Percentiles rank a stretch among this genome's conserved stretches.
phyloP scores from a whole-genome alignment of 179 eudicot genomes.

The Monotropa hypopitys region DNA sequence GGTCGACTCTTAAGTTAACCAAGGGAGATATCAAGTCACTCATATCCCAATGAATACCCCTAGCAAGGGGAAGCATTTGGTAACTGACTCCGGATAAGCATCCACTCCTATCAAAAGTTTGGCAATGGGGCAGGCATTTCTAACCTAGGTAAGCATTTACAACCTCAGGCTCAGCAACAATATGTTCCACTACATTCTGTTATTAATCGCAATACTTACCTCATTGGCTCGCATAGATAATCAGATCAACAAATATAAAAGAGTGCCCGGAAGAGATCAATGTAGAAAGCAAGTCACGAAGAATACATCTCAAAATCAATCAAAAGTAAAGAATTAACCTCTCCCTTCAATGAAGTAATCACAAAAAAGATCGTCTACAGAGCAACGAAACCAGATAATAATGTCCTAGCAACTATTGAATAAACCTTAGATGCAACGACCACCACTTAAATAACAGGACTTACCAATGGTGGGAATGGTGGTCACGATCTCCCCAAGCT shows the following conservation, averaged over 20 bases:
- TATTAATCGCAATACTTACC: not conserved
- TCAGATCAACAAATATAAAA: not conserved
- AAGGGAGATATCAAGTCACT: not conserved
- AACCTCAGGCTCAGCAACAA: not conserved
- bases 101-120: not conserved
- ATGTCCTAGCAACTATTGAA: not conserved
- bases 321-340: not conserved
- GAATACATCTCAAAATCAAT: not conserved
- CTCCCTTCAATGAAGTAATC: not conserved
- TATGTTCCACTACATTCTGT: not conserved
- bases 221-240: not conserved
- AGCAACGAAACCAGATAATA: not conserved
- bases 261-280: not conserved
- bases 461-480: conserved; percentile 90
- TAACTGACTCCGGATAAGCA: not conserved
- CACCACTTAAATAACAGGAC: conserved; percentile 6
- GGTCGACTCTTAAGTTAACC: not conserved
- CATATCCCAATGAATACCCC: not conserved
- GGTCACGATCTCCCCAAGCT: conserved; percentile 90
- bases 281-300: not conserved
- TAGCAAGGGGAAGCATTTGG: not conserved
- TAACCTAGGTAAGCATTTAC: not conserved
- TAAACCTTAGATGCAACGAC: not conserved
- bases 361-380: not conserved
- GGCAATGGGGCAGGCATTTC: not conserved